A percentile compares a stretch with the other conserved stretches of the same genome.
These are phyloP conservation scores for Oryza australiensis DNA, from an alignment of 176 grass and related monocot genomes.

Conservation along the genomic window DNA sequence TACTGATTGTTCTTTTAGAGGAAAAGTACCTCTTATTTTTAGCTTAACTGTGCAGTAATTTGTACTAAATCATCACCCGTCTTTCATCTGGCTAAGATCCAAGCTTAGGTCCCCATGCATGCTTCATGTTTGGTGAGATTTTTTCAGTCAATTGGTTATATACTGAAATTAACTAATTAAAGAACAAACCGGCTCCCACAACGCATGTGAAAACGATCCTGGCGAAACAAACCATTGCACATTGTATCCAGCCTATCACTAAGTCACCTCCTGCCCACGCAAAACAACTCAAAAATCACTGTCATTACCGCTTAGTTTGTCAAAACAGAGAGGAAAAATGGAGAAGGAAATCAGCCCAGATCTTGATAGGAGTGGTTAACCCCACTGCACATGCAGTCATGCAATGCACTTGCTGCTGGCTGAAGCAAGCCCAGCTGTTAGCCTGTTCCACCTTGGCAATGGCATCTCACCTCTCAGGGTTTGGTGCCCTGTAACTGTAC, in stretches of 20 bases:
- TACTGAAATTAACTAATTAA: not conserved
- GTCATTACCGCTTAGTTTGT: slow-evolving; percentile 29
- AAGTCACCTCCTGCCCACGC: not conserved
- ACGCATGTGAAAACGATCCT: not conserved
- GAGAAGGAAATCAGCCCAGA: not conserved
- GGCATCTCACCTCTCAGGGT: slow-evolving; percentile 36
- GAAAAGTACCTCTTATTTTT: not conserved
- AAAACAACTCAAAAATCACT: slow-evolving; percentile 21
- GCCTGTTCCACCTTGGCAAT: slow-evolving; percentile 56
- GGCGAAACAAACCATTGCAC: not conserved
- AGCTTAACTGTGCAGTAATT: not conserved
- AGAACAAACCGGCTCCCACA: slow-evolving; percentile 11
- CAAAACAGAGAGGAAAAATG: slow-evolving; percentile 3
- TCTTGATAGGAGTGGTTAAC: not conserved
- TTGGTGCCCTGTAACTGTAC: slow-evolving; percentile 55
- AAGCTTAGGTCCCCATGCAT: slow-evolving; percentile 18
- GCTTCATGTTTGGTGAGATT: not conserved
- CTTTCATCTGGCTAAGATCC: not conserved
- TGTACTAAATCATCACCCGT: not conserved
- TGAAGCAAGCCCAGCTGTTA: slow-evolving; percentile 56
- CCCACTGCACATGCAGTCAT: not conserved
- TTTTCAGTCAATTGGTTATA: not conserved
- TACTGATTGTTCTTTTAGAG: not conserved
- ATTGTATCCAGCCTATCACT: slow-evolving; percentile 27
- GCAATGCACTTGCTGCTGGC: slow-evolving; percentile 27